Evolutionary conservation across 768 basidiomycete species (phyloP).

Genomic region (Chalciporus pseudorubinellus): DNA sequence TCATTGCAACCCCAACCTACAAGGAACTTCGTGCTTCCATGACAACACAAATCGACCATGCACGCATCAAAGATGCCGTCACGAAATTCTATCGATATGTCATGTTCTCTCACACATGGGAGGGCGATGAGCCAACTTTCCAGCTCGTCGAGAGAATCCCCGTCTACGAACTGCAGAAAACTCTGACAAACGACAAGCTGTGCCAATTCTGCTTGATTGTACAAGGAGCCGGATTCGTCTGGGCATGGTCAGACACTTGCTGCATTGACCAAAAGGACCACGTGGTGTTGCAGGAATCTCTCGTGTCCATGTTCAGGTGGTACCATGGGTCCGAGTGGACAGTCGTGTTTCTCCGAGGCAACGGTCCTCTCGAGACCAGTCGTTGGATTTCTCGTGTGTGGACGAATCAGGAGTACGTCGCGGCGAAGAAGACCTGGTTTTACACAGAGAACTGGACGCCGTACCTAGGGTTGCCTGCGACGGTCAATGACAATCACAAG

Average conservation of each 20-base stretch:
- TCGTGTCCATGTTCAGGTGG: conserved; percentile 1
- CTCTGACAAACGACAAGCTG: neutral
- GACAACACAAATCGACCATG: conserved; percentile 2
- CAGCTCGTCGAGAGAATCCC: neutral
- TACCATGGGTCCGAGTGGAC: neutral
- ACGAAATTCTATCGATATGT: conserved; percentile 11
- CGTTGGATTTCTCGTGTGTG: conserved; percentile 1
- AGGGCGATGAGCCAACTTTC: conserved; percentile 6
- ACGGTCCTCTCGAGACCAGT: neutral
- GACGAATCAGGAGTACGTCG: conserved; percentile 15
- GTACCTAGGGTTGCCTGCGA: conserved; percentile 1
- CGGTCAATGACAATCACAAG: no score
- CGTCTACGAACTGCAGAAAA: conserved; percentile 12
- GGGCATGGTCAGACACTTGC: conserved; percentile 12
- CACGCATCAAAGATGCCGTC: conserved; percentile 6
- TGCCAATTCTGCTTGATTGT: conserved; percentile 1
- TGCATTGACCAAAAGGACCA: conserved; percentile 1
- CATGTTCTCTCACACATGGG: conserved; percentile 17
- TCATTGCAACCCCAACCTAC: conserved; percentile 3
- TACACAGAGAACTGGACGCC: conserved; percentile 9
- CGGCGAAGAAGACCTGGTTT: conserved; percentile 9
- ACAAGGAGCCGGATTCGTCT: neutral
- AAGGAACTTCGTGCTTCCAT: conserved; percentile 9
- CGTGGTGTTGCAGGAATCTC: neutral
- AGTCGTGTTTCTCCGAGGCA: neutral